Evolutionary conservation across 345 rosid species (phyloP).

Genomic region (Boechera retrofracta): DNA sequence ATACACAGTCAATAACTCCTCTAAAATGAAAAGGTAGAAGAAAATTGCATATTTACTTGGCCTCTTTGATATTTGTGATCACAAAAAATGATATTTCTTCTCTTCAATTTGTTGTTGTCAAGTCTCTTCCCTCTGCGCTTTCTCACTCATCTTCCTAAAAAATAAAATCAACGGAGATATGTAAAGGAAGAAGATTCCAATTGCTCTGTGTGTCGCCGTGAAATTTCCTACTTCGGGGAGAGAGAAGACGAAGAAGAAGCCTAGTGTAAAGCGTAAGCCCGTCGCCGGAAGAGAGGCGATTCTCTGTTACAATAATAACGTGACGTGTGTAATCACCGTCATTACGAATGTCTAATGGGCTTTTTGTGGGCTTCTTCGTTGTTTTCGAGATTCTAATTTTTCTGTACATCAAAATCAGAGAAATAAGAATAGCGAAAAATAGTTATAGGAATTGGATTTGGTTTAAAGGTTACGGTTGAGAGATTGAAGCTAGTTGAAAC

Average conservation of each 20-base stretch:
- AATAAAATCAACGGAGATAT: background rate
- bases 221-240: background rate
- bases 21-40: background rate
- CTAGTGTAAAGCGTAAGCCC: background rate
- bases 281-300: slow-evolving; percentile 6
- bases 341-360: slow-evolving; percentile 11
- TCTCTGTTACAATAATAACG: background rate
- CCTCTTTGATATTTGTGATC: background rate
- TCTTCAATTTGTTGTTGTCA: background rate
- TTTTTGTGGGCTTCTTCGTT: slow-evolving; percentile 16
- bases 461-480: too few species aligned
- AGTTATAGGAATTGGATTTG: too few species aligned
- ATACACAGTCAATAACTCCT: background rate
- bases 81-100: background rate
- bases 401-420: background rate
- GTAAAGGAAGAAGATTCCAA: background rate
- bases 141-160: slow-evolving; percentile 39
- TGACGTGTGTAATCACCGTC: background rate
- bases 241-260: background rate
- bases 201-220: slow-evolving; percentile 23
- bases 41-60: background rate
- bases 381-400: background rate
- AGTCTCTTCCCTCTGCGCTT: slow-evolving; percentile 34
- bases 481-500: background rate
- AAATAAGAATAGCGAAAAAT: background rate